These are phyloP conservation scores for Calycina herbarum DNA, from an alignment of 2,329 filamentous ascomycete genomes.

Conservation along the genomic window DNA sequence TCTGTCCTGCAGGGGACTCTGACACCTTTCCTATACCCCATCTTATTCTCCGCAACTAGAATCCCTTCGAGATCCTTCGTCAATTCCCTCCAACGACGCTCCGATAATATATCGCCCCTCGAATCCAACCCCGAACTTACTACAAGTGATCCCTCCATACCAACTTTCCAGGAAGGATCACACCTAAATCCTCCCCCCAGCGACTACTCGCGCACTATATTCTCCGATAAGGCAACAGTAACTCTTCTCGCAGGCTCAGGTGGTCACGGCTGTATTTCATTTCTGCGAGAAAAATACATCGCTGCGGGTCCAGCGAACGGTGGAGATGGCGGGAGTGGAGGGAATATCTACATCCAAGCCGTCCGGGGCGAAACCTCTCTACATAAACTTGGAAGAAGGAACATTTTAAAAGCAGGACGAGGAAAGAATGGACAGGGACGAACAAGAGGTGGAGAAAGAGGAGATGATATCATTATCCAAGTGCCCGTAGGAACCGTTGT, in stretches of 20 bases:
- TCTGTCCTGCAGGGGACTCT: constrained; percentile 32
- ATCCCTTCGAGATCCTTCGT: too few relatives aligned
- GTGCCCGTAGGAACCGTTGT: constrained; percentile 93
- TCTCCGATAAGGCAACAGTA: constrained; percentile 82
- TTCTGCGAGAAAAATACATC: constrained; percentile 87
- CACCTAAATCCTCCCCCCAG: constrained; percentile 80
- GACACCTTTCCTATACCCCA: constrained; percentile 39
- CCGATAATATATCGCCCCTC: constrained; percentile 23
- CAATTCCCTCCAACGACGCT: constrained; percentile 20
- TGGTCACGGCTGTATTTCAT: constrained; percentile 92
- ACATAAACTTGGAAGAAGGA: constrained; percentile 81
- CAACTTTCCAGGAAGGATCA: constrained; percentile 37
- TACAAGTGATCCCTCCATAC: constrained; percentile 13
- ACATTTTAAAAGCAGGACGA: constrained; percentile 70
- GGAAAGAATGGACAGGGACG: constrained; percentile 80
- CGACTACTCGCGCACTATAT: constrained; percentile 80
- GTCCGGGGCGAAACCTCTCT: constrained; percentile 87
- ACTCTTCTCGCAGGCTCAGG: constrained; percentile 77
- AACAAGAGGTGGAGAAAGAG: constrained; percentile 71
- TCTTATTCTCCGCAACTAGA: too few relatives aligned
- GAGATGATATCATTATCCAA: constrained; percentile 82
- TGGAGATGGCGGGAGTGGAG: constrained; percentile 88
- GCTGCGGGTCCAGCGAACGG: constrained; percentile 90
- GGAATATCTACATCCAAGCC: constrained; percentile 92
- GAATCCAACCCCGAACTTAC: background rate